A percentile compares a stretch with the other conserved stretches of the same genome.
These are phyloP conservation scores for Clitopilus hobsonii DNA, from an alignment of 768 basidiomycete species.

Conservation along the genomic window DNA sequence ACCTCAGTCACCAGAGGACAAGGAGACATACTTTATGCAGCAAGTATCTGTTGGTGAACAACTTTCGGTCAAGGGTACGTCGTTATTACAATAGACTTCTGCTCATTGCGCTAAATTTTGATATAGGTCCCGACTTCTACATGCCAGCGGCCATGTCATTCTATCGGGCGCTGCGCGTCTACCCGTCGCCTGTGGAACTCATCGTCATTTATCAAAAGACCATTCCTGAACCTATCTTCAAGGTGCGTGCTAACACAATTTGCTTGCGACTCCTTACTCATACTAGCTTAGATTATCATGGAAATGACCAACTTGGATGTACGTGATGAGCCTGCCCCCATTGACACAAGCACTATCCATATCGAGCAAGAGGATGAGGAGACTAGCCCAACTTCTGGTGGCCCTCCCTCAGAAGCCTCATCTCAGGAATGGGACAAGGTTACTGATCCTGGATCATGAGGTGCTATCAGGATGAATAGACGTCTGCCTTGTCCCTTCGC, in stretches of 20 bases:
- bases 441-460: slow-evolving; percentile 67
- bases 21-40: slow-evolving; percentile 88
- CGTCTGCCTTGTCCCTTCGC: slow-evolving; percentile 5
- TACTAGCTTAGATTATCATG: slow-evolving; percentile 53
- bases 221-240: slow-evolving; percentile 75
- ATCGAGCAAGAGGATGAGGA: slow-evolving; percentile 46
- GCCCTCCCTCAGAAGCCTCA: slow-evolving; percentile 81
- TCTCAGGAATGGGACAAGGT: slow-evolving; percentile 90
- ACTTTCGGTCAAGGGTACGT: slow-evolving; percentile 68
- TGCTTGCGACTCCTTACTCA: slow-evolving; percentile 1
- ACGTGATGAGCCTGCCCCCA: slow-evolving; percentile 39
- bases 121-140: slow-evolving; percentile 68
- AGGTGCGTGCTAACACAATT: slow-evolving; percentile 35
- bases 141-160: slow-evolving; percentile 84
- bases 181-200: slow-evolving; percentile 91
- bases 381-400: slow-evolving; percentile 53
- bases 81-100: not conserved
- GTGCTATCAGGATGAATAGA: slow-evolving; percentile 30
- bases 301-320: slow-evolving; percentile 87
- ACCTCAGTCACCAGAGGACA: slow-evolving; percentile 66
- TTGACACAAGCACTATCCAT: not conserved
- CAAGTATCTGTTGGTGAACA: slow-evolving; percentile 88
- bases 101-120: slow-evolving; percentile 1
- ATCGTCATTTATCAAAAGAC: slow-evolving; percentile 94
- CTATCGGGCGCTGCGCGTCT: slow-evolving; percentile 90